Percentiles rank a stretch among this genome's conserved stretches.
Conservation (phyloP, 164 flowering plant species). For the Buxus sempervirens region DNA sequence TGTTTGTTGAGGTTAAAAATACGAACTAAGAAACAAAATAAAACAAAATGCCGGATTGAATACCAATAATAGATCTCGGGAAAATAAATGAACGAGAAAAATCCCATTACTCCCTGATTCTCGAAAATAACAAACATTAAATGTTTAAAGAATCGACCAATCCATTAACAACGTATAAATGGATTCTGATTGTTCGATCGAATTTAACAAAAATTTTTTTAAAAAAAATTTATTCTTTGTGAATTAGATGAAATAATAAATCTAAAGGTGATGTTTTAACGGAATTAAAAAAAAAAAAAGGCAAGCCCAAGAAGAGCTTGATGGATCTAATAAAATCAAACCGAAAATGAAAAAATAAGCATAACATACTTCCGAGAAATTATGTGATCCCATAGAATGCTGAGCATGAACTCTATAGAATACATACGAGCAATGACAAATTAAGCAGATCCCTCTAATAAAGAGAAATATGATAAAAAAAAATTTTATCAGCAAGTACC, state of each 20-base stretch:
- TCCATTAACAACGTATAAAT: not conserved
- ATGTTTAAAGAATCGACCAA: not conserved
- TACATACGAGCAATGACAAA: too few relatives aligned
- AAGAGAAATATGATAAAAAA: not conserved
- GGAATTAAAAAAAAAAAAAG: not conserved
- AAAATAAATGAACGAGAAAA: not conserved
- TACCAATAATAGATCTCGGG: not conserved
- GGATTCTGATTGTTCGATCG: not conserved
- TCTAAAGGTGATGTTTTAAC: not conserved
- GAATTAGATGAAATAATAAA: not conserved
- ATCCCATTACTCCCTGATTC: not conserved
- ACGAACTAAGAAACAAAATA: too few relatives aligned
- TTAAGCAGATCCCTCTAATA: too few relatives aligned
- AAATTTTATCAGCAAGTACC: not conserved
- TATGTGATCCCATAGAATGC: too few relatives aligned
- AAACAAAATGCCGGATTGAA: not conserved
- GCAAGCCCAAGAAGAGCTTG: too few relatives aligned
- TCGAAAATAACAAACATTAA: not conserved
- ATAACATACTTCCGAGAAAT: too few relatives aligned
- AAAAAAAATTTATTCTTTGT: not conserved
- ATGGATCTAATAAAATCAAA: too few relatives aligned
- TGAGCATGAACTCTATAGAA: too few relatives aligned
- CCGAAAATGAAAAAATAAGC: too few relatives aligned
- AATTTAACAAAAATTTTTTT: not conserved
- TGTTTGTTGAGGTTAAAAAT: not conserved